These are phyloP conservation scores for Mycena crocata DNA, from an alignment of 768 basidiomycete genomes.

Conservation along the genomic window DNA sequence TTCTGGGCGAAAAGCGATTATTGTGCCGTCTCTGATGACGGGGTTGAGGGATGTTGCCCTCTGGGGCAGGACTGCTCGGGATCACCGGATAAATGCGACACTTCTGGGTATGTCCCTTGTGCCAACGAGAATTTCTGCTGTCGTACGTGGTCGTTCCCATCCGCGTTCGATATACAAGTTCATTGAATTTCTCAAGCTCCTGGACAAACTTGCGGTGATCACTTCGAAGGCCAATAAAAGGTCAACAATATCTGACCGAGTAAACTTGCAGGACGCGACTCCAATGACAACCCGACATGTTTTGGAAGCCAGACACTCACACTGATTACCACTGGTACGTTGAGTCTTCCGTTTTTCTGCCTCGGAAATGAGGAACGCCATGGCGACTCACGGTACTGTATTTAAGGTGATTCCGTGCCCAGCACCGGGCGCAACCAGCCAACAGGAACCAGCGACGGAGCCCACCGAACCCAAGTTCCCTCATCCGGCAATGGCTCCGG, in stretches of 20 bases:
- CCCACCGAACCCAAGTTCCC: too few relatives aligned
- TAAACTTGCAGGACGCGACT: neutral
- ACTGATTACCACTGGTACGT: neutral
- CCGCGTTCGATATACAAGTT: neutral
- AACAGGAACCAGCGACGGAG: neutral
- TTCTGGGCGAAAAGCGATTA: neutral
- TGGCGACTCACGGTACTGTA: neutral
- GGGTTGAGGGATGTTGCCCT: conserved; percentile 3
- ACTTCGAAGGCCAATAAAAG: neutral
- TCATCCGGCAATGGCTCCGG: neutral
- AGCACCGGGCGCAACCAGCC: neutral
- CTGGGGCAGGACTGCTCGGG: neutral
- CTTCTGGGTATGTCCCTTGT: neutral
- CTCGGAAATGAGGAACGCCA: neutral
- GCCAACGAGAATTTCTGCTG: conserved; percentile 5
- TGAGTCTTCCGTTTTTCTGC: neutral
- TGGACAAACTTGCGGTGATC: neutral
- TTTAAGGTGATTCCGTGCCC: neutral
- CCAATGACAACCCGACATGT: neutral
- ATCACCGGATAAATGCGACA: neutral
- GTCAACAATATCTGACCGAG: neutral
- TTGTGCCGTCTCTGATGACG: neutral
- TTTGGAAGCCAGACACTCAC: neutral
- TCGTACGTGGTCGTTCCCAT: neutral
- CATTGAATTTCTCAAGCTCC: neutral